Evolutionary conservation across 2,329 filamentous ascomycete genomes (phyloP).

Genomic region (Talaromyces sp.): DNA sequence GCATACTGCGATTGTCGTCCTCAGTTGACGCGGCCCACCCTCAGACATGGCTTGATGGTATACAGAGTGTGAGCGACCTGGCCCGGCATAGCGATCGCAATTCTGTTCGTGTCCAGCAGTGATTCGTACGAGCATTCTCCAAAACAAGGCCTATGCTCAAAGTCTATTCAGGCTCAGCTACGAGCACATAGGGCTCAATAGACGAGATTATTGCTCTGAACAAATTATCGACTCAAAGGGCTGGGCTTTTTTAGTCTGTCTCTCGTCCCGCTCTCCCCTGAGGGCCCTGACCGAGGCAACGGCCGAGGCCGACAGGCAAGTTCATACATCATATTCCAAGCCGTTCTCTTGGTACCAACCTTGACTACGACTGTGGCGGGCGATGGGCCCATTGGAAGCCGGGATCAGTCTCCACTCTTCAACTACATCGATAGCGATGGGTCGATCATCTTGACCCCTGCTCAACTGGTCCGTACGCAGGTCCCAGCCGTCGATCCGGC

Average conservation of each 20-base stretch:
- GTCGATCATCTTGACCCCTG: slow-evolving; percentile 18
- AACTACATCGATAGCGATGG: slow-evolving; percentile 12
- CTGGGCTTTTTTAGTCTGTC: background rate
- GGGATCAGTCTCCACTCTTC: slow-evolving; percentile 11
- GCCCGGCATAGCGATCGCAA: background rate
- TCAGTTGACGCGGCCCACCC: background rate
- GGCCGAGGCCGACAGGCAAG: slow-evolving; percentile 11
- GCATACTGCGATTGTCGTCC: background rate
- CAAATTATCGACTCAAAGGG: background rate
- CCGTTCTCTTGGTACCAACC: slow-evolving; percentile 10
- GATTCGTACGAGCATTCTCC: background rate
- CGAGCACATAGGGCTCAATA: background rate
- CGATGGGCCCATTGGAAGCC: slow-evolving; percentile 9
- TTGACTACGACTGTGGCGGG: slow-evolving; percentile 11
- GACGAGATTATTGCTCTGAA: background rate
- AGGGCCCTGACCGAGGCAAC: slow-evolving; percentile 3
- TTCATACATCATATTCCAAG: slow-evolving; percentile 9
- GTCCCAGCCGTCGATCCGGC: slow-evolving; percentile 12
- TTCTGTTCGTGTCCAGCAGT: background rate
- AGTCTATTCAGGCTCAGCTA: background rate
- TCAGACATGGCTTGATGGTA: slow-evolving; percentile 2
- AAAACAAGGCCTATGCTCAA: background rate
- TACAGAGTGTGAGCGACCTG: background rate
- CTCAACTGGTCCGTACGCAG: slow-evolving; percentile 12
- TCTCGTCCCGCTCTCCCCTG: background rate